Base-by-base conservation (phyloP, 441 rosid species). In the Pelargonium cotyledonis region DNA sequence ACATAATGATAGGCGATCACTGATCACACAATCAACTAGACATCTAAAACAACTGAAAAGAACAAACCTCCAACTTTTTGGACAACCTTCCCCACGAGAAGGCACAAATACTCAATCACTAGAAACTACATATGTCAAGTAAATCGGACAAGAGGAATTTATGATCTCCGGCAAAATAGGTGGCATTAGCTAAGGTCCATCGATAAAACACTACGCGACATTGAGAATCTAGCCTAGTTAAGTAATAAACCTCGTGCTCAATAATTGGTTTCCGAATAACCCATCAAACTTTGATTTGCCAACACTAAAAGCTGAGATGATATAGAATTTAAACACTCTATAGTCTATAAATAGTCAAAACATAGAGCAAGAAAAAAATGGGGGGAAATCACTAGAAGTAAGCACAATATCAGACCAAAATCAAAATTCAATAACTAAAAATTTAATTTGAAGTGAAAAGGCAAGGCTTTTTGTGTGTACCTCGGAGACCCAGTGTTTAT, bases 401-500 rank as follows among this genome's bases (percentile, higher is more conserved):
- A 49, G 57, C 57, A 12, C 12, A 0, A 68, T 61, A 55, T 75
- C 72, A 75, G 58, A 60, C 18, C 26, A 21, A 55, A 18, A 55
- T 16, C 19, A 26, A 55, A 55, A 55, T 7, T 16, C 62, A 18
- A 55, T 21, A 18, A 18, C 26, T 16, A 55, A 55, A 0, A 8
- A 0, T 7, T 6, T 7, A 55, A 55, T 55, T 8, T 55, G 23
- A 55, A 16, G 26, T 10, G n/a, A 55, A 10, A 18, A 55, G 62
- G 62, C 26, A 55, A 55, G 62, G 62, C 26, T 16, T 60, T 70
- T 65, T 43, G 76, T 63, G 78, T 44, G 1, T 65, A 88, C 93
- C 90, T 88, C 21, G 85, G 73, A 43, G 96, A 80, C 41, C 79
- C 82, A 5, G 84, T 79, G 73, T 73, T 83, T 77, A 82, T 64